phyloP scores from a whole-genome alignment of 2,329 filamentous ascomycete genomes.

The Dothidotthia symphoricarpi region DNA sequence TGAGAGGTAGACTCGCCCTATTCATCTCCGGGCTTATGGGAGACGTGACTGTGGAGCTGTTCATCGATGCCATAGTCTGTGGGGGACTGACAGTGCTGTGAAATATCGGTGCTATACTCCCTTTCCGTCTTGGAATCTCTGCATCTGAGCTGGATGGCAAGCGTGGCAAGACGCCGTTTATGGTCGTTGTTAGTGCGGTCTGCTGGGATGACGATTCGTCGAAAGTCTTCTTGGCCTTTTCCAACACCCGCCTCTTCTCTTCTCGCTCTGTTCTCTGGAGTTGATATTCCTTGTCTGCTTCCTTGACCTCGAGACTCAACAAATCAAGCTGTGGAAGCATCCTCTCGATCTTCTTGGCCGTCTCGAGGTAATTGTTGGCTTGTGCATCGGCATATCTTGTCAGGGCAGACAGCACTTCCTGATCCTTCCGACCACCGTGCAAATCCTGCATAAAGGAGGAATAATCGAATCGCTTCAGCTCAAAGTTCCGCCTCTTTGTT shows the following conservation, averaged over 20 bases:
- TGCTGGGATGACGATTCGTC: conserved; percentile 32
- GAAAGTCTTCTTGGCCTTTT: conserved; percentile 70
- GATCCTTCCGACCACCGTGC: conserved; percentile 97
- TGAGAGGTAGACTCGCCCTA: conserved; percentile 23
- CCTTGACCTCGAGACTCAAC: conserved; percentile 80
- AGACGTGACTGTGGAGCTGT: conserved; percentile 23
- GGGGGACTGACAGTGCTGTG: conserved; percentile 37
- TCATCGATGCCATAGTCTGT: conserved; percentile 23
- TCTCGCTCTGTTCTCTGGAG: conserved; percentile 93
- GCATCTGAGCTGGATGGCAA: conserved; percentile 22
- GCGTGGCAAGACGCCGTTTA: conserved; percentile 26
- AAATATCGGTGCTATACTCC: conserved; percentile 35
- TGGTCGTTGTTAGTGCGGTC: conserved; percentile 20
- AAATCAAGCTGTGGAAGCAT: conserved; percentile 89
- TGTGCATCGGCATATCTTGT: conserved; percentile 93
- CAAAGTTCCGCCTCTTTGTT: conserved; percentile 87
- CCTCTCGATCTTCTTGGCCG: conserved; percentile 82
- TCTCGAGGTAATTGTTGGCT: conserved; percentile 74
- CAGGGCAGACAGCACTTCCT: conserved; percentile 90
- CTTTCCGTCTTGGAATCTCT: conserved; percentile 31
- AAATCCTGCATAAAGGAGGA: conserved; percentile 99
- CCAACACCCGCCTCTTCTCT: conserved; percentile 84
- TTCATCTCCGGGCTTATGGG: conserved; percentile 32
- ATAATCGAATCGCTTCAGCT: conserved; percentile 97
- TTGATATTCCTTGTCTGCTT: conserved; percentile 95